phyloP scores from a whole-genome alignment of 768 basidiomycete genomes.

The Cystofilobasidium bisporidii region DNA sequence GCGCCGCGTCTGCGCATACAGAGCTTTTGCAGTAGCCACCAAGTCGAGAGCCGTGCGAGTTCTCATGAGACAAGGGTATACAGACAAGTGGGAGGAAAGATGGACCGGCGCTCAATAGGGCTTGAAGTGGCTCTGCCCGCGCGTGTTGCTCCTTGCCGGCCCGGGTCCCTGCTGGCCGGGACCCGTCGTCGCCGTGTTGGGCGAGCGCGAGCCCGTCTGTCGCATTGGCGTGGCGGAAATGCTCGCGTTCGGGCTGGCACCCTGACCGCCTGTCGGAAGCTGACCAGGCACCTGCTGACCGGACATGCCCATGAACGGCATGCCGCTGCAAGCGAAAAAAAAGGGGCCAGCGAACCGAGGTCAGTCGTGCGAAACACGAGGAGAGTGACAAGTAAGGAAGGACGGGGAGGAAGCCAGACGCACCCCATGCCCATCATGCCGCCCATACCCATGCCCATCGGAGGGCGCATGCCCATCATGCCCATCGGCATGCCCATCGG shows the following conservation, averaged over 20 bases:
- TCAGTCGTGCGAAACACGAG: background rate
- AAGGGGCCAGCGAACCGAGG: background rate
- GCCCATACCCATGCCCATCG: conserved; percentile 35
- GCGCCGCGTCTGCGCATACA: too few species aligned
- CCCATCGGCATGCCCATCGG: conserved; percentile 7
- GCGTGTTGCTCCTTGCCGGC: conserved; percentile 26
- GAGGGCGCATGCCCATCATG: conserved; percentile 14
- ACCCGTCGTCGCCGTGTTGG: background rate
- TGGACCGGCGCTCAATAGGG: conserved; percentile 15
- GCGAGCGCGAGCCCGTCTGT: conserved; percentile 9
- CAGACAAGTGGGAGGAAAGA: background rate
- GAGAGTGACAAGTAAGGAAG: background rate
- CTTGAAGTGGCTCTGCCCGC: conserved; percentile 28
- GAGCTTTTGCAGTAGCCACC: too few species aligned
- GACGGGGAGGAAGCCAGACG: background rate
- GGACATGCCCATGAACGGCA: conserved; percentile 17
- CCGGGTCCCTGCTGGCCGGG: conserved; percentile 15
- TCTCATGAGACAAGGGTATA: too few species aligned
- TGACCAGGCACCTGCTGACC: conserved; percentile 1
- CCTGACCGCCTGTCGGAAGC: background rate
- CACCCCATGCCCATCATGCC: conserved; percentile 39
- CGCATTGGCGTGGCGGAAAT: conserved; percentile 6
- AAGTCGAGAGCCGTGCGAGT: too few species aligned
- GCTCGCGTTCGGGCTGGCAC: background rate
- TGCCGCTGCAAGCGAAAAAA: background rate